phyloP scores from a whole-genome alignment of 352 stramenopile genomes.

The Pseudoperonospora humuli region DNA sequence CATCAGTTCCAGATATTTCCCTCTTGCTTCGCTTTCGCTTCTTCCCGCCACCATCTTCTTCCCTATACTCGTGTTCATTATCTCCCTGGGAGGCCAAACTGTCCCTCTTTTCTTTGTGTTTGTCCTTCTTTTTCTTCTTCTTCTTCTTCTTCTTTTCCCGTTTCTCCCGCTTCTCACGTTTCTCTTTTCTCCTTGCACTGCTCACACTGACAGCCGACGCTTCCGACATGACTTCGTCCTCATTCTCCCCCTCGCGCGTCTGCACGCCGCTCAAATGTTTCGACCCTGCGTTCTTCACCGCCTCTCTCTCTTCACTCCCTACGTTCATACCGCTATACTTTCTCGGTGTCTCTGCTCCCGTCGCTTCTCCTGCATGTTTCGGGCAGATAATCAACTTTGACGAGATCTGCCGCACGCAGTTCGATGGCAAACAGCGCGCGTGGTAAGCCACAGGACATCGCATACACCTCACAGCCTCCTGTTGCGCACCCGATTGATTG shows the following conservation, averaged over 20 bases:
- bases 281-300: neutral
- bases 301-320: slow-evolving; percentile 1
- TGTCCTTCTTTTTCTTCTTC: slow-evolving; percentile 38
- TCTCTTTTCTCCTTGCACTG: slow-evolving; percentile 39
- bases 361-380: slow-evolving; percentile 27
- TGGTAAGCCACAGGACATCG: slow-evolving; percentile 76
- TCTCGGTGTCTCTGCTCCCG: neutral
- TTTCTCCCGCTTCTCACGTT: slow-evolving; percentile 50
- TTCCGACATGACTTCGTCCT: slow-evolving; percentile 32
- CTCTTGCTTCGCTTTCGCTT: slow-evolving; percentile 25
- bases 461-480: slow-evolving; percentile 74
- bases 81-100: slow-evolving; percentile 15
- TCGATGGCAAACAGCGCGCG: slow-evolving; percentile 59
- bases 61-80: slow-evolving; percentile 11
- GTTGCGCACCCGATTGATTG: slow-evolving; percentile 68
- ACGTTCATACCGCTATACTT: neutral
- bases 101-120: slow-evolving; percentile 23
- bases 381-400: slow-evolving; percentile 73
- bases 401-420: slow-evolving; percentile 43
- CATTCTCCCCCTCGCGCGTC: slow-evolving; percentile 17
- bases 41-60: slow-evolving; percentile 15
- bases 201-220: slow-evolving; percentile 25
- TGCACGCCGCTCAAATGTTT: slow-evolving; percentile 9
- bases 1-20: slow-evolving; percentile 13
- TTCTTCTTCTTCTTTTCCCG: slow-evolving; percentile 44